Evolutionary conservation across 225 moss, liverwort and hornwort genomes (phyloP).

Genomic region (Takakia lepidozioides): DNA sequence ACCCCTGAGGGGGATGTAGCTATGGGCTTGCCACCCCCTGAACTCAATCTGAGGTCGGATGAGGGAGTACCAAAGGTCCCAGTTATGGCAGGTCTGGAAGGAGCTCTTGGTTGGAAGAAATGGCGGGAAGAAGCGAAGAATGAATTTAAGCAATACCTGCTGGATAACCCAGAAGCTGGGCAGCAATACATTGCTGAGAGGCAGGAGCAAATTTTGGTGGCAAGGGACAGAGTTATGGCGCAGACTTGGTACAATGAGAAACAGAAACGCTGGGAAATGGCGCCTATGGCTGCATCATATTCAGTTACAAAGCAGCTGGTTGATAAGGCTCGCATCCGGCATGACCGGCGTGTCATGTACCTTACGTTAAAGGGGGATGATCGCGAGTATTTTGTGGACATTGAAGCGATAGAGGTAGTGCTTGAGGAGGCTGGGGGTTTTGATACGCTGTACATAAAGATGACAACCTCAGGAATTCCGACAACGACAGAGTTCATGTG

Average conservation of each 20-base stretch:
- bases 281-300: slow-evolving; percentile 63
- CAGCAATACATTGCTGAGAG: slow-evolving; percentile 30
- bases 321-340: slow-evolving; percentile 76
- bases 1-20: slow-evolving; percentile 16
- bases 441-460: slow-evolving; percentile 62
- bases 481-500: slow-evolving; percentile 71
- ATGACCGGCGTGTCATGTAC: slow-evolving; percentile 73
- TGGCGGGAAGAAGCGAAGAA: slow-evolving; percentile 31
- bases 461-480: slow-evolving; percentile 59
- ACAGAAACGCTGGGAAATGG: slow-evolving; percentile 79
- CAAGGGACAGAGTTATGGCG: slow-evolving; percentile 81
- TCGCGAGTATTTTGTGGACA: slow-evolving; percentile 68
- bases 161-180: slow-evolving; percentile 41
- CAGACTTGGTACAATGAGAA: slow-evolving; percentile 78
- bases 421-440: slow-evolving; percentile 73
- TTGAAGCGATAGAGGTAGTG: slow-evolving; percentile 51
- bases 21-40: slow-evolving; percentile 10
- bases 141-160: slow-evolving; percentile 27
- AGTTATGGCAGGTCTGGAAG: slow-evolving; percentile 18
- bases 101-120: slow-evolving; percentile 39
- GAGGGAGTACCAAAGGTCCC: slow-evolving; percentile 13
- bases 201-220: slow-evolving; percentile 61
- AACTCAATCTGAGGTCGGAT: slow-evolving; percentile 12
- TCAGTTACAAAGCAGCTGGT: slow-evolving; percentile 70
- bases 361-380: slow-evolving; percentile 82